Base-by-base conservation (phyloP, 345 rosid genomes). In the Eutrema japonicum region DNA sequence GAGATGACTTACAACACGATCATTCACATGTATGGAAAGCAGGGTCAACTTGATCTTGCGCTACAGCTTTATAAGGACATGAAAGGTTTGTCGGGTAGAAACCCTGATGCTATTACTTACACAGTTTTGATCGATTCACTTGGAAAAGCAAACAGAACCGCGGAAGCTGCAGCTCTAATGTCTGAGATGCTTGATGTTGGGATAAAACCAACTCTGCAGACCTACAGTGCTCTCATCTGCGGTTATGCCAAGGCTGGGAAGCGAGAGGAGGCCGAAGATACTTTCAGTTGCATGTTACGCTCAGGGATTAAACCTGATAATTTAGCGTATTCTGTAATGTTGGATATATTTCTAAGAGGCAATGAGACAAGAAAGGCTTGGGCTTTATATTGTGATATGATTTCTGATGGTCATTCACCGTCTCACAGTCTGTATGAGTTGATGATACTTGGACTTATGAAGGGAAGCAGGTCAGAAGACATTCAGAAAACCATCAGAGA, bases 21-120 rank as follows among this genome's bases (percentile, higher is more conserved):
- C 29, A 94, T 94, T 78, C 95, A 94, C 79, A 94, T 94, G 98
- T 85, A 91, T 74, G 98, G 98, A 56, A 91, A 89, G 87, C 88
- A 85, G 74, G 96, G 98, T 29, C 86, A 82, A 66, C 81, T 76
- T 79, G 92, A 86, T 49, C 71, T 89, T n/a, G 97, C 88, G 42
- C 72, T 89, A 61, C 83, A 88, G 79, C 90, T 88, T 76, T 94
- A 87, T 71, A 81, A 81, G 78, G 90, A 87, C 81, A 94, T 94
- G 98, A 86, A 88, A 83, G 72, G 60, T 43, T 77, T 81, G 53
- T 84, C 85, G 0, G 90, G 95, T 48, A 75, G 79, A 65, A 87
- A 53, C 74, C 97, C 98, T 26, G 98, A 94, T 86, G 96, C 83
- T 6, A 81, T 94, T 69, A 91, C 98, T 35, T 94, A 88, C 75